phyloP scores from a whole-genome alignment of 2,329 filamentous ascomycete genomes.

The Cladosporium sp. region DNA sequence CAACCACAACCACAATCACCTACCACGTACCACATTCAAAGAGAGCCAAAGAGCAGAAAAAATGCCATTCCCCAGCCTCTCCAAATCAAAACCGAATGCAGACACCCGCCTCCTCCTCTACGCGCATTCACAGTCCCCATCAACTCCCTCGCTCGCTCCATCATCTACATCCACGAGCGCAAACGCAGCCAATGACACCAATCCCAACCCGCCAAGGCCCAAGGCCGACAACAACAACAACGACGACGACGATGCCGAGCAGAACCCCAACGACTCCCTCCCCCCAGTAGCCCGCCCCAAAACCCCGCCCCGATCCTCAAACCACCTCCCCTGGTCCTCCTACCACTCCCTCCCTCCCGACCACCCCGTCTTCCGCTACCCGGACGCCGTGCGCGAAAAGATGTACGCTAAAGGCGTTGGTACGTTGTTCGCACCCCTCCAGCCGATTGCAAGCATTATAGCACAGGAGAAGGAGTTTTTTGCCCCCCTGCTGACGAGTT shows the following conservation, averaged over 20 bases:
- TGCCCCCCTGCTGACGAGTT: too few species aligned
- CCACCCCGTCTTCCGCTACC: slow-evolving; percentile 7
- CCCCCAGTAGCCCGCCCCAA: background rate
- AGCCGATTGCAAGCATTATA: too few species aligned
- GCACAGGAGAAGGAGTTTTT: too few species aligned
- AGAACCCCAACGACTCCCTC: background rate
- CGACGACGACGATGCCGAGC: background rate
- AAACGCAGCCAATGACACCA: background rate
- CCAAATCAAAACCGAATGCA: background rate
- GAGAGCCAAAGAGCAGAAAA: background rate
- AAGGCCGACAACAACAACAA: background rate
- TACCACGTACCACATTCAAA: background rate
- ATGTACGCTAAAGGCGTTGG: slow-evolving; percentile 11
- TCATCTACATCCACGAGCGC: background rate
- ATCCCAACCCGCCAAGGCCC: background rate
- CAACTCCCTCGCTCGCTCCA: background rate
- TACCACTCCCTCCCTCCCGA: slow-evolving; percentile 5
- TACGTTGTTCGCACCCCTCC: background rate
- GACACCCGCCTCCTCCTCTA: background rate
- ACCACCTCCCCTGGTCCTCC: slow-evolving; percentile 8
- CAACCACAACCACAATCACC: background rate
- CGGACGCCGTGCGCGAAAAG: background rate
- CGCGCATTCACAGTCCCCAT: background rate
- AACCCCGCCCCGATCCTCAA: slow-evolving; percentile 11
- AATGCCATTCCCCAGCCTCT: slow-evolving; percentile 11